phyloP scores from a whole-genome alignment of 2,329 filamentous ascomycete species.

The Botrytis sinoallii region DNA sequence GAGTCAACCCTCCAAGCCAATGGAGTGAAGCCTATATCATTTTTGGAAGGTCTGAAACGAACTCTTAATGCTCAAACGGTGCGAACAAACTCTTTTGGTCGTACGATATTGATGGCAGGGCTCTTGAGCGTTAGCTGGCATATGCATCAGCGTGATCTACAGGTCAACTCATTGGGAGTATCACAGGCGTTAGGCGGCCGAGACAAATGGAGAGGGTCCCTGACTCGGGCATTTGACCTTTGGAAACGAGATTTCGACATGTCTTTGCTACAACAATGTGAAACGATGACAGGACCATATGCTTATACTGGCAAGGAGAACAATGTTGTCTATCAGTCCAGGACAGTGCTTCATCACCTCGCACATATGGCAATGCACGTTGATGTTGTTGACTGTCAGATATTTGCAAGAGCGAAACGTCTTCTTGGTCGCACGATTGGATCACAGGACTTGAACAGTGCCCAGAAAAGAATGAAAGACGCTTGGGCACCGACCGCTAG shows the following conservation, averaged over 20 bases:
- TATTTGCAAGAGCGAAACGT: constrained; percentile 83
- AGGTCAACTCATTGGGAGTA: constrained; percentile 82
- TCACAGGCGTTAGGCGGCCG: constrained; percentile 77
- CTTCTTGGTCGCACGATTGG: constrained; percentile 84
- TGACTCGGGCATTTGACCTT: constrained; percentile 85
- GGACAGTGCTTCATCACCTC: constrained; percentile 85
- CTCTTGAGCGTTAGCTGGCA: constrained; percentile 94
- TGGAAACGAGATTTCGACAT: constrained; percentile 94
- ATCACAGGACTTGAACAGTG: constrained; percentile 73
- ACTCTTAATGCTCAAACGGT: constrained; percentile 84
- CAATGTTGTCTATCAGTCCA: constrained; percentile 74
- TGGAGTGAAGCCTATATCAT: constrained; percentile 79
- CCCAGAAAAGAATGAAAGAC: constrained; percentile 80
- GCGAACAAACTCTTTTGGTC: constrained; percentile 87
- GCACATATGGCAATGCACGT: constrained; percentile 98
- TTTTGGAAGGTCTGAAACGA: constrained; percentile 85
- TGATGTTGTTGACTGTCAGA: constrained; percentile 95
- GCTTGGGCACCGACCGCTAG: constrained; percentile 85
- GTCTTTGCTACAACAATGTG: constrained; percentile 59
- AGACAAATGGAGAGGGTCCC: constrained; percentile 83
- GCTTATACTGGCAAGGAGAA: constrained; percentile 57
- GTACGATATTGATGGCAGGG: constrained; percentile 91
- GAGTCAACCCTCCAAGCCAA: constrained; percentile 78
- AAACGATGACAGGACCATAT: constrained; percentile 52
- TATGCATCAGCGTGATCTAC: constrained; percentile 93